A percentile compares a stretch with the other conserved stretches of the same genome.
Conservation (phyloP, 148 eudicot species). For the Pouteria glomerata region DNA sequence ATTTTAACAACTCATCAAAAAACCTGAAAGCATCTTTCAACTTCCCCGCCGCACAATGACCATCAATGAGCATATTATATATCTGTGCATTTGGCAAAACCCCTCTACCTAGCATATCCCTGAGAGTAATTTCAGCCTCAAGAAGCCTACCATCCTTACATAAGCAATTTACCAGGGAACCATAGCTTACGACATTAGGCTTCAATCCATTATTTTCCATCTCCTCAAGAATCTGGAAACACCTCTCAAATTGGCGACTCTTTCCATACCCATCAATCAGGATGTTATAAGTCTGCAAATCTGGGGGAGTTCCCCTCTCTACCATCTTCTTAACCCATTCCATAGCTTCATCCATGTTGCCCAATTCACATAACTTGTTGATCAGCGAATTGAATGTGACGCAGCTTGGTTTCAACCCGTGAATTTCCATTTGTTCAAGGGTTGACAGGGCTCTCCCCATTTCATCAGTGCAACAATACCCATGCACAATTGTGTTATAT, state of each 20-base stretch:
- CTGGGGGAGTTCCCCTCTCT: conserved; percentile 44
- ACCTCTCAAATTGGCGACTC: conserved; percentile 42
- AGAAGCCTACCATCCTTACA: conserved; percentile 66
- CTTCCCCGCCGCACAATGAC: conserved; percentile 56
- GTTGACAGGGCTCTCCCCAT: conserved; percentile 45
- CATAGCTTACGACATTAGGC: conserved; percentile 67
- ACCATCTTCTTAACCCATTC: conserved; percentile 62
- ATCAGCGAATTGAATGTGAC: conserved; percentile 61
- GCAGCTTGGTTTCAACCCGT: conserved; percentile 45
- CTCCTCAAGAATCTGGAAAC: conserved; percentile 62
- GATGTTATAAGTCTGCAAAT: conserved; percentile 63
- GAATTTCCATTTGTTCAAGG: conserved; percentile 47
- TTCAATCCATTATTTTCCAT: conserved; percentile 58
- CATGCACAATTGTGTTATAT: conserved; percentile 60
- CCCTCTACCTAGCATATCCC: conserved; percentile 61
- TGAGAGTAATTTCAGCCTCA: conserved; percentile 64
- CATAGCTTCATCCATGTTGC: conserved; percentile 52
- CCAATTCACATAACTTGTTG: conserved; percentile 45
- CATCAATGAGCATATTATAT: conserved; percentile 74
- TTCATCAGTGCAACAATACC: conserved; percentile 46
- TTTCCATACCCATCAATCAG: conserved; percentile 69
- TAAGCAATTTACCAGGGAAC: conserved; percentile 63
- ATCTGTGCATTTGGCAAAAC: conserved; percentile 53
- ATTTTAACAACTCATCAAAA: conserved; percentile 53
- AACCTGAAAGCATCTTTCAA: conserved; percentile 41